Base-by-base conservation (phyloP, 2,329 filamentous ascomycete genomes). In the Bipolaris victoriae region DNA sequence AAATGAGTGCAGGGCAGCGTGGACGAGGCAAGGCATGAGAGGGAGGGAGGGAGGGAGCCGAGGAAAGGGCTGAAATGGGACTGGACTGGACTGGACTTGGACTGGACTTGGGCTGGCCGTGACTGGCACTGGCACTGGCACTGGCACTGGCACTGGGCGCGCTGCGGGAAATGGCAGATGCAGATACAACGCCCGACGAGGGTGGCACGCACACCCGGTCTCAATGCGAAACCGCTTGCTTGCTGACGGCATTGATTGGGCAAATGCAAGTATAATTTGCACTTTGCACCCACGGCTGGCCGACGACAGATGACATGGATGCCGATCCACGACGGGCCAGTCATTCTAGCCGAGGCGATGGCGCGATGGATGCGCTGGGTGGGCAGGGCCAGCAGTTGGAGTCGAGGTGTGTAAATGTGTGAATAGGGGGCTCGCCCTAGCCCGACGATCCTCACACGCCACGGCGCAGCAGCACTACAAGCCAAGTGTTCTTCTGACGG, bases 381-480 rank as follows among this genome's bases (percentile, higher is more conserved):
- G 26, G 26, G 26, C 5, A 10, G 26, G 24, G 24, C 24, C 24
- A 26, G 24, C 24, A 7, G 26, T 10, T 10, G 26, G 26, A 29
- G 7, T 29, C 2, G 26, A 24, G 3, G 26, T 29, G 26, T 29
- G 26, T 10, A 29, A 3, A 46, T 29, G 51, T 26, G 24, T 41
- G 53, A 57, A 53, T 57, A 57, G 55, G 49, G 44, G 55, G 49
- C 43, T 53, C 44, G 15, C 49, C 43, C 44, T 57, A 57, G 49
- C 24, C 20, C 29, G 37, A 54, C 48, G 58, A 64, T 66, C 61
- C 50, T 54, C 61, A 33, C 57, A 29, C 57, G 46, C 37, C 26
- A 55, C 54, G 39, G 54, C 46, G 56, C 60, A 41, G 52, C 36
- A 24, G 43, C 35, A 49, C 53, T 47, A 58, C 33, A 47, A 44